Evolutionary conservation across 352 stramenopile genomes (phyloP).

Genomic region (Globisporangium nodosum): DNA sequence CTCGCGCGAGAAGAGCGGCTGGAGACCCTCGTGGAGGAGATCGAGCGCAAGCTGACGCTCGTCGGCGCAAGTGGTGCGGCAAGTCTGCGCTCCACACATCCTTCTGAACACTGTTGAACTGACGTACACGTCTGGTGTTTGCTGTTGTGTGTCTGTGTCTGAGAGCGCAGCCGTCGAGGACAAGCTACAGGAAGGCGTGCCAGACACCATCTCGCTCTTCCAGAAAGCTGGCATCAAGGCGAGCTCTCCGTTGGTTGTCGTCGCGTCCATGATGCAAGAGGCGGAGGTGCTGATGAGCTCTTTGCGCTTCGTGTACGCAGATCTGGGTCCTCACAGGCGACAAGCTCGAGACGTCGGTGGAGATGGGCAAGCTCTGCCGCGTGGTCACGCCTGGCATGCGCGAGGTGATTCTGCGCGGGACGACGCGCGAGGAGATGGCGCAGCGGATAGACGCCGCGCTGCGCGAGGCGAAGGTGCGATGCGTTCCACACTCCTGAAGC

Average conservation of each 20-base stretch:
- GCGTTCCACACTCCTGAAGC: no score
- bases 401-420: constrained; percentile 50
- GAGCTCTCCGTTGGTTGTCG: constrained; percentile 12
- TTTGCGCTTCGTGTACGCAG: constrained; percentile 17
- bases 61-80: constrained; percentile 75
- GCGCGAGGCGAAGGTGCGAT: constrained; percentile 28
- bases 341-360: constrained; percentile 98
- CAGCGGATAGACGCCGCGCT: constrained; percentile 45
- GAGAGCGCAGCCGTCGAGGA: constrained; percentile 92
- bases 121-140: neutral
- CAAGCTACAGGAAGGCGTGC: constrained; percentile 95
- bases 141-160: neutral
- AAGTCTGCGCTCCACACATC: neutral
- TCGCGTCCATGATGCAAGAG: no score
- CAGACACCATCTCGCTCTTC: constrained; percentile 88
- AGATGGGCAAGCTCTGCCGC: constrained; percentile 94
- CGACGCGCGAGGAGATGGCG: constrained; percentile 42
- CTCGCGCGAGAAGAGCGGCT: constrained; percentile 54
- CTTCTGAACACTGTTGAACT: no score
- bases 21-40: constrained; percentile 54
- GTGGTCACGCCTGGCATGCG: constrained; percentile 85
- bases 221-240: constrained; percentile 95
- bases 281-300: neutral
- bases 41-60: constrained; percentile 81
- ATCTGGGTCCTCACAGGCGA: constrained; percentile 95